Evolutionary conservation across 352 stramenopile genomes (phyloP), one percentile per base, ranked within the genome.

Genomic region (Pythium biforme): DNA sequence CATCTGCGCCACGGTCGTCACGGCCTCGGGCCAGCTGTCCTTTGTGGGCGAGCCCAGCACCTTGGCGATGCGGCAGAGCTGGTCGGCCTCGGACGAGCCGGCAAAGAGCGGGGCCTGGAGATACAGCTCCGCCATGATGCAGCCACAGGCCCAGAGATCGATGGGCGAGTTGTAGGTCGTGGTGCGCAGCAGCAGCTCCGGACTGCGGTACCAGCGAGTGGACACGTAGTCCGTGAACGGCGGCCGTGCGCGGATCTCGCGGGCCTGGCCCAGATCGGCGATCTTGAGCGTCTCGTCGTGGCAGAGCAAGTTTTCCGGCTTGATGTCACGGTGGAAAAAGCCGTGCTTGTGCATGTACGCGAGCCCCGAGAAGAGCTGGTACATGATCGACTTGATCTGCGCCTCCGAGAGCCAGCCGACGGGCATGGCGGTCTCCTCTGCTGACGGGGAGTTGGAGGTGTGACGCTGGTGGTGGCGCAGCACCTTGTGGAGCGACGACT

Each of bases 321-420:
- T 99, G 59, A 99, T 98, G 70, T 99, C 97, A 47, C 97, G 89
- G 74, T 99, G 97, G 67, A 99, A 99, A 70, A 98, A 99, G 66
- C 95, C 98, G 73, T 98, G 86, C 53, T 97, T 94, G 81, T 99
- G 97, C 83, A 99, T 99, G 76, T 98, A 99, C 27, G 93, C 83
- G 5, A 99, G 71, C 1, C 93, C 97, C 64, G 97, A 87, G 9
- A 99, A 81, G 66, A 99, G 97, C 84, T 99, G 97, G 68, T 94
- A 98, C 79, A 99, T 96, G 65, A 99, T 82, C 6, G 80, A 88
- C 22, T 83, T 81, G 61, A 94, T 77, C 55, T 94, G 81, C 12
- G 66, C 48, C 55, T 91, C 82, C 1, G 72, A 78, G 41, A 89
- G 70, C 79, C 77, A 87, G 5, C 59, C 47, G 2, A 12, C 23